These are phyloP conservation scores for Extremus antarcticus DNA, from an alignment of 495 filamentous ascomycete species.

Conservation along the genomic window DNA sequence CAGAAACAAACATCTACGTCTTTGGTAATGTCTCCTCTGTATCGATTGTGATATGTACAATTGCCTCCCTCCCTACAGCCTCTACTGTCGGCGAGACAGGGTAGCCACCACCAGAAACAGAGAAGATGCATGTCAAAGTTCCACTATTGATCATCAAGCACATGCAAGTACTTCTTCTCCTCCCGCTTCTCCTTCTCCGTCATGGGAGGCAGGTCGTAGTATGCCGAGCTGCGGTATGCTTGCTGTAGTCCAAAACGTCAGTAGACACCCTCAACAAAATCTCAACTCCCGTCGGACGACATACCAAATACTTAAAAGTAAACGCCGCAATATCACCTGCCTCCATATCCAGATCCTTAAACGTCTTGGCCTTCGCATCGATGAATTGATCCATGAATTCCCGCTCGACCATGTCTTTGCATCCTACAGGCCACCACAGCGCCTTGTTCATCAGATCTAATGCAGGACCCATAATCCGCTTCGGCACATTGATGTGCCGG, in stretches of 20 bases:
- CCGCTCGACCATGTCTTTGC: constrained; percentile 79
- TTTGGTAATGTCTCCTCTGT: too few relatives aligned
- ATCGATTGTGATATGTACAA: background rate
- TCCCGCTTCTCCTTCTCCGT: constrained; percentile 90
- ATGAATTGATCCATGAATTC: constrained; percentile 93
- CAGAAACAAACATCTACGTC: too few relatives aligned
- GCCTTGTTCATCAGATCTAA: constrained; percentile 62
- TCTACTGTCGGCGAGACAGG: background rate
- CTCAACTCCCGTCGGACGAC: constrained; percentile 24
- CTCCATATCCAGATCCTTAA: constrained; percentile 84
- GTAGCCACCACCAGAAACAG: background rate
- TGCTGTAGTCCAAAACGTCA: constrained; percentile 40
- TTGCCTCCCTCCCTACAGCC: background rate
- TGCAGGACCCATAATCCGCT: constrained; percentile 58
- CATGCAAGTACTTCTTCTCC: constrained; percentile 93
- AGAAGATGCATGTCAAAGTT: background rate
- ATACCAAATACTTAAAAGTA: constrained; percentile 87
- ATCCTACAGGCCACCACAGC: constrained; percentile 79
- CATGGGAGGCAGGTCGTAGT: constrained; percentile 85
- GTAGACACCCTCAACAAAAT: background rate
- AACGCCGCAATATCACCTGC: constrained; percentile 69
- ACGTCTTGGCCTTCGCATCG: constrained; percentile 84
- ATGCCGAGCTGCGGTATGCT: constrained; percentile 68
- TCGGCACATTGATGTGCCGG: constrained; percentile 85
- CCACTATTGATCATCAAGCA: constrained; percentile 71